A percentile compares a stretch with the other conserved stretches of the same genome.
Evolutionary conservation across 257 asterid species (phyloP).

Genomic region (Henckelia pumila): DNA sequence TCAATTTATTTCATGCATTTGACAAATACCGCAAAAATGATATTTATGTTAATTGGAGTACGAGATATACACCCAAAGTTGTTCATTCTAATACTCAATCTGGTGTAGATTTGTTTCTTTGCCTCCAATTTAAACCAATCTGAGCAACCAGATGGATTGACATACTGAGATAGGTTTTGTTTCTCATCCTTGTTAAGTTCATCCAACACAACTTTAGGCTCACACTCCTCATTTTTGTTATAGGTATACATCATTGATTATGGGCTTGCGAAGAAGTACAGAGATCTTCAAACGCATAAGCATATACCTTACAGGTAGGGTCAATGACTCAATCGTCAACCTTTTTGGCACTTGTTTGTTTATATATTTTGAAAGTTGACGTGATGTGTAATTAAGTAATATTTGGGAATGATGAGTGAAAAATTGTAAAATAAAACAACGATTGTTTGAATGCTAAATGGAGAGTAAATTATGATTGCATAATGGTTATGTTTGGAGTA

Average conservation of each 20-base stretch:
- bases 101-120: neutral
- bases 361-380: neutral
- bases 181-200: neutral
- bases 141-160: neutral
- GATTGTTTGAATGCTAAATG: neutral
- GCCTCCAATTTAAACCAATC: neutral
- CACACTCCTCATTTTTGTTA: conserved; percentile 20
- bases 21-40: neutral
- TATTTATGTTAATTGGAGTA: no score
- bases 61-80: no score
- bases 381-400: neutral
- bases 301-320: conserved; percentile 83
- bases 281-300: conserved; percentile 77
- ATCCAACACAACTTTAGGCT: neutral
- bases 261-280: conserved; percentile 89
- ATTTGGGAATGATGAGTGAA: neutral
- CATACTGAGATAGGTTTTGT: neutral
- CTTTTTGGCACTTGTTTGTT: neutral
- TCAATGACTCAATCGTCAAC: neutral
- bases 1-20: neutral
- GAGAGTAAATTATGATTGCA: neutral
- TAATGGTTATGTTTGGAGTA: neutral
- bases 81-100: neutral
- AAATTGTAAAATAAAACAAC: no score
- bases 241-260: conserved; percentile 84